phyloP scores from a whole-genome alignment of 768 basidiomycete genomes.

The Lentinula detonsa region DNA sequence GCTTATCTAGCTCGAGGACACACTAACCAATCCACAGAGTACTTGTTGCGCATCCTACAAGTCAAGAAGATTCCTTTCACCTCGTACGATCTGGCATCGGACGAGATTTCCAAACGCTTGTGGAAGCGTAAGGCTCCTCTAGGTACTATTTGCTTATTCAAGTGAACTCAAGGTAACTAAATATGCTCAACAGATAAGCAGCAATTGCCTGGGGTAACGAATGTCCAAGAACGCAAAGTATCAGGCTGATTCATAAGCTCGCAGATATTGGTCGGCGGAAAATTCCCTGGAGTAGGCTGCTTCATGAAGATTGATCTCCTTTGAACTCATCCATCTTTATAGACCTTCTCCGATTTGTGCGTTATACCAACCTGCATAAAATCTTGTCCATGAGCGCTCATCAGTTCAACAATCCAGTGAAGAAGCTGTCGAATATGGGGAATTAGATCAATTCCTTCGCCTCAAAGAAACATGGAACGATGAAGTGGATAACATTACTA shows the following conservation, averaged over 20 bases:
- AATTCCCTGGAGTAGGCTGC: constrained; percentile 66
- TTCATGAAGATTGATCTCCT: constrained; percentile 5
- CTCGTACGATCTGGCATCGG: constrained; percentile 81
- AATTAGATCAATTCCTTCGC: constrained; percentile 66
- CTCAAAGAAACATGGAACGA: constrained; percentile 65
- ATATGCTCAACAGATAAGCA: constrained; percentile 55
- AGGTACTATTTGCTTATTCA: constrained; percentile 29
- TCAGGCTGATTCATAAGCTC: background rate
- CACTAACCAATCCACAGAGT: constrained; percentile 44
- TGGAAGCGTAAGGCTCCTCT: constrained; percentile 79
- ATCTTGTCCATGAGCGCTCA: background rate
- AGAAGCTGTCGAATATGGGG: constrained; percentile 76
- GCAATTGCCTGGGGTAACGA: constrained; percentile 58
- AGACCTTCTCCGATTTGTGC: constrained; percentile 76
- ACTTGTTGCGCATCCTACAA: constrained; percentile 74
- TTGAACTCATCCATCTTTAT: background rate
- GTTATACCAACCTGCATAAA: constrained; percentile 17
- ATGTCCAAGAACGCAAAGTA: background rate
- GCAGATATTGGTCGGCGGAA: constrained; percentile 64
- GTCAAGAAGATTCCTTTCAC: constrained; percentile 80
- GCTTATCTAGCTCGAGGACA: background rate
- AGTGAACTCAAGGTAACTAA: background rate
- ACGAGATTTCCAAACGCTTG: constrained; percentile 45
- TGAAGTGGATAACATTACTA: constrained; percentile 55
- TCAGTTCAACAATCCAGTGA: constrained; percentile 41